Base-by-base conservation (phyloP, 306 rosid genomes). In the Prunus padus region DNA sequence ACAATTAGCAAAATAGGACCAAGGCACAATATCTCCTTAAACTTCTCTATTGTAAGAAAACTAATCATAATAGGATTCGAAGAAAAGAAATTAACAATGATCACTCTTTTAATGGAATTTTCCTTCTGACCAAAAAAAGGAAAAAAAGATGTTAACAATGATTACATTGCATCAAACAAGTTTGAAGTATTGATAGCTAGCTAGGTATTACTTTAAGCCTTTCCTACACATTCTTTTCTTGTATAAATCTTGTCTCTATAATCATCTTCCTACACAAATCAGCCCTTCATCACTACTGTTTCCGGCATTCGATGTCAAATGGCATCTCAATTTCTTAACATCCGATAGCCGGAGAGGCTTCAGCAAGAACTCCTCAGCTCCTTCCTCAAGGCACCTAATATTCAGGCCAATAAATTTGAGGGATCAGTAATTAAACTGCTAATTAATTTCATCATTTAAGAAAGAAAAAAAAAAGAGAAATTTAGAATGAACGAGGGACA, bases 321-420 rank as follows among this genome's bases (percentile, higher is more conserved):
- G 71, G 47, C 76, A 50, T 55, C 59, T 69, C 61, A 80, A 37
- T 37, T 65, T 80, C 25, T 69, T 75, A 11, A 75, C 76, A 52
- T 75, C 84, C 9, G 84, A 69, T 11, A 37, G 79, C 40, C 60
- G 45, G 14, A 80, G 80, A 69, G 84, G 84, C 72, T 80, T 80
- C 46, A 80, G 15, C 72, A 75, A 60, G 73, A 80, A 80, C 65
- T 80, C 84, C 22, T 80, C 67, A 52, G 84, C 84, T 42, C 84
- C 84, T 69, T 69, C 80, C 74, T 80, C 84, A 73, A 80, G 68
- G 45, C 84, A 80, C 72, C 83, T 80, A 18, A 49, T 49, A 5
- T 26, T 30, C 64, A 69, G 14, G 59, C 11, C 51, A 77, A 18
- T 16, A 60, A 49, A 45, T 28, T 1, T 25, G 23, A 2, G 1